Evolutionary conservation across 768 basidiomycete species (phyloP), one percentile per base, ranked within the genome.

Genomic region (Hemileccinum impolitum): DNA sequence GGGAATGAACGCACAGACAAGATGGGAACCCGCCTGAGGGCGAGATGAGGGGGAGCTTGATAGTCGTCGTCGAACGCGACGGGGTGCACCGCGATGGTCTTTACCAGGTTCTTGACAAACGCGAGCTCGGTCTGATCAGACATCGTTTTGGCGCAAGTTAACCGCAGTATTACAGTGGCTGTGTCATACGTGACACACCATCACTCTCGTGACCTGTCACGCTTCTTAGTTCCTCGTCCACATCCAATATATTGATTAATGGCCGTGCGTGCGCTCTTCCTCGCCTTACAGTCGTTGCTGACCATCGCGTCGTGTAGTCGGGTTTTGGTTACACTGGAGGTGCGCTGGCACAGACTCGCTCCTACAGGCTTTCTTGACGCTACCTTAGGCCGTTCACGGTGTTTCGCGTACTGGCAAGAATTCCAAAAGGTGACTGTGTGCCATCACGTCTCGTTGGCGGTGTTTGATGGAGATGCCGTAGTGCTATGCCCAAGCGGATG

Each of bases 331-430:
- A 79, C 62, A 75, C 72, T 47, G 84, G 82, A 65, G 82, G 81
- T 81, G 54, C 43, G 74, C 62, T n/a, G 19, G 3, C 41, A 40
- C 13, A n/a, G 18, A 2, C 15, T 15, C 4, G 9, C 18, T 17
- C 2, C 2, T 21, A 39, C 26, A 25, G 26, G n/a, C n/a, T 25
- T 11, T 31, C 45, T 34, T 54, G 37, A 54, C 51, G 50, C 23
- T 25, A 38, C 42, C 31, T 38, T 53, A 93, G 91, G 90, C 58
- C 82, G 82, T 55, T 82, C 89, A 53, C 79, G 90, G 61, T 96
- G 94, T 70, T 94, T 94, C 68, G 75, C 81, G 12, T 90, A 86
- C 72, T 95, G 93, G 92, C 92, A 94, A 62, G 90, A 94, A 68
- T 88, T 90, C 71, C 76, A 82, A 57, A 87, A 84, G 63, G 87